Evolutionary conservation across 1,284 basidiomycete genomes (phyloP), one percentile per base, ranked within the genome.

Genomic region (Nidula niveotomentosa): DNA sequence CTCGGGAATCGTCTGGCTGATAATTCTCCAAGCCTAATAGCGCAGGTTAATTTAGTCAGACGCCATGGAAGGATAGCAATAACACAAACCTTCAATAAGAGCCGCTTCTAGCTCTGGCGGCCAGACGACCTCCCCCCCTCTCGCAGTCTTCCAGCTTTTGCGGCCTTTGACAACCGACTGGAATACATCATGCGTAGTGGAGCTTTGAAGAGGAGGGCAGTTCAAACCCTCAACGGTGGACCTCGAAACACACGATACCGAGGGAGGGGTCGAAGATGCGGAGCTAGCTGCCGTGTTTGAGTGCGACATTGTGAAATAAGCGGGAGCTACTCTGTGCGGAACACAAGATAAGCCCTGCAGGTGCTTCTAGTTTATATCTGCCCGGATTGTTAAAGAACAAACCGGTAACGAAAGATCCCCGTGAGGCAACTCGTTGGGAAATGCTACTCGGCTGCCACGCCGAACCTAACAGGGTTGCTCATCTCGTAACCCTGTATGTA

Each of bases 101-200:
- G 85, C 85, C 43, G 84, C 85, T 73, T 91, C 89, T 53, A 91
- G 82, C 61, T 86, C 80, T 18, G 85, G 86, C 41, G 88, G 88
- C 87, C 87, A 90, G 41, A 90, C 86, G 43, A 85, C 78, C 64
- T 89, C 87, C 36, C 84, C 80, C 56, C 86, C 87, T 66, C 81
- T 81, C 55, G 85, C 69, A 0, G 86, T 88, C 70, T 89, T 90
- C 86, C 86, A 89, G 63, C 79, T 86, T 69, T 88, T 88, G 56
- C 87, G 78, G 49, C 81, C 80, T 57, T 78, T 83, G 62, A 87
- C 80, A 58, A 90, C 84, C 55, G 82, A 81, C 64, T 84, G 78
- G 66, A 85, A 78, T 55, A 85, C 83, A 54, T 83, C 80, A 23
- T 73, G 72, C 3, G 76, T 76, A 17, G 65, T 63, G 45, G 67